Conservation (phyloP, 2,329 filamentous ascomycete species). For the Sarocladium strictum region DNA sequence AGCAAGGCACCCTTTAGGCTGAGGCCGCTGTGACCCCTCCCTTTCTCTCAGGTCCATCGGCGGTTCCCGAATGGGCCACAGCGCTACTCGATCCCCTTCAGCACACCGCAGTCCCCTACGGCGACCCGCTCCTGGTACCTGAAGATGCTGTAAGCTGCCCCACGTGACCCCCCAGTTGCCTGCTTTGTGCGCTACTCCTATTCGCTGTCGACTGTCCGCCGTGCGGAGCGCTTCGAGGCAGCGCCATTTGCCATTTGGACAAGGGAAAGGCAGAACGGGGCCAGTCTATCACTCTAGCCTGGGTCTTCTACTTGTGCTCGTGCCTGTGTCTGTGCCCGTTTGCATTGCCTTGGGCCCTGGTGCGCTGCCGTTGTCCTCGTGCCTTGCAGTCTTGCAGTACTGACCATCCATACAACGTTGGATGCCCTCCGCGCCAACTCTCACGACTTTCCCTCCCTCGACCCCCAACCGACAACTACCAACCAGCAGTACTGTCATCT, state of each 20-base stretch:
- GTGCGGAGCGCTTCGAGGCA: constrained; percentile 6
- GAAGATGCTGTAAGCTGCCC: constrained; percentile 1
- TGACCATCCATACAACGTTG: neutral
- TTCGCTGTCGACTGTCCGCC: constrained; percentile 2
- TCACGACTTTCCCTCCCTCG: constrained; percentile 5
- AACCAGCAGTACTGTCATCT: neutral
- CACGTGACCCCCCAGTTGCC: constrained; percentile 1
- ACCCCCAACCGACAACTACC: neutral
- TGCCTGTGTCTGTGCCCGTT: neutral
- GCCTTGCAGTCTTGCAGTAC: neutral
- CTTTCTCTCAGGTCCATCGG: too few relatives aligned
- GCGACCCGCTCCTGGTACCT: constrained; percentile 7
- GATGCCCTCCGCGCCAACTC: constrained; percentile 1
- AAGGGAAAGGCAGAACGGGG: constrained; percentile 4
- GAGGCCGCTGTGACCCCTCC: neutral
- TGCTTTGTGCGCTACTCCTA: neutral
- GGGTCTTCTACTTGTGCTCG: neutral
- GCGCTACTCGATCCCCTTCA: neutral
- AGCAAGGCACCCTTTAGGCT: neutral
- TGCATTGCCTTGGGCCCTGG: neutral
- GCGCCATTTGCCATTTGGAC: constrained; percentile 3
- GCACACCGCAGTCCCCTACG: neutral
- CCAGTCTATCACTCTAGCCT: neutral
- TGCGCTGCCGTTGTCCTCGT: neutral
- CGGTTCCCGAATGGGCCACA: neutral